Evolutionary conservation across 1,139 yeast species (phyloP).

Genomic region (Kluyveromyces sp.): DNA sequence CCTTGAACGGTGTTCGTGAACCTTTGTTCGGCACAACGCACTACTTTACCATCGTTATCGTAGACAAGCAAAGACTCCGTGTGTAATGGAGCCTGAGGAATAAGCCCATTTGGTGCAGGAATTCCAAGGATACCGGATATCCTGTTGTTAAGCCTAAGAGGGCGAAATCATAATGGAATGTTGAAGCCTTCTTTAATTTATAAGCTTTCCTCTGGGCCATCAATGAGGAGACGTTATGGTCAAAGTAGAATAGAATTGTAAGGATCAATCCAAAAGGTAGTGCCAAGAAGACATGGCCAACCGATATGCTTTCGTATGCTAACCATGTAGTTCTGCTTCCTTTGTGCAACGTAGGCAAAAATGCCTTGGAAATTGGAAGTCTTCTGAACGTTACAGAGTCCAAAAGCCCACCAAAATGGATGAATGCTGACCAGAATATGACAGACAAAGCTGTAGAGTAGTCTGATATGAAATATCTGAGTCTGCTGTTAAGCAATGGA

Average conservation of each 20-base stretch:
- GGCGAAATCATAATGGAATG: conserved; percentile 90
- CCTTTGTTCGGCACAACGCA: conserved; percentile 80
- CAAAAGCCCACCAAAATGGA: conserved; percentile 79
- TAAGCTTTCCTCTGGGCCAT: conserved; percentile 83
- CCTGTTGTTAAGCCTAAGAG: conserved; percentile 77
- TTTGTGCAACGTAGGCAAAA: conserved; percentile 57
- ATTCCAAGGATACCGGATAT: conserved; percentile 79
- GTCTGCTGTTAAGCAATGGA: conserved; percentile 48
- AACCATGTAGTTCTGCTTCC: conserved; percentile 31
- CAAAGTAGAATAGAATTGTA: conserved; percentile 82
- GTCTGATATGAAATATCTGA: conserved; percentile 70
- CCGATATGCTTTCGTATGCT: conserved; percentile 58
- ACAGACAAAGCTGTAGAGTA: conserved; percentile 80
- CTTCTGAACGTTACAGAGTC: conserved; percentile 43
- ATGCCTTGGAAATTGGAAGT: conserved; percentile 67
- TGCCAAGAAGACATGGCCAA: conserved; percentile 76
- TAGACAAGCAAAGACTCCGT: conserved; percentile 68
- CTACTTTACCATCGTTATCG: conserved; percentile 37
- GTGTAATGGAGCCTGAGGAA: conserved; percentile 95
- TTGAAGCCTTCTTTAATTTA: conserved; percentile 76
- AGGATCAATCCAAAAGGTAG: conserved; percentile 84
- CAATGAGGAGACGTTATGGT: conserved; percentile 87
- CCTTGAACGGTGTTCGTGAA: conserved; percentile 83
- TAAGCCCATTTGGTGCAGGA: conserved; percentile 93
- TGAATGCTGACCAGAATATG: conserved; percentile 84